These are phyloP conservation scores for Kingdonia uniflora DNA, from an alignment of 164 flowering plant species.

Conservation along the genomic window DNA sequence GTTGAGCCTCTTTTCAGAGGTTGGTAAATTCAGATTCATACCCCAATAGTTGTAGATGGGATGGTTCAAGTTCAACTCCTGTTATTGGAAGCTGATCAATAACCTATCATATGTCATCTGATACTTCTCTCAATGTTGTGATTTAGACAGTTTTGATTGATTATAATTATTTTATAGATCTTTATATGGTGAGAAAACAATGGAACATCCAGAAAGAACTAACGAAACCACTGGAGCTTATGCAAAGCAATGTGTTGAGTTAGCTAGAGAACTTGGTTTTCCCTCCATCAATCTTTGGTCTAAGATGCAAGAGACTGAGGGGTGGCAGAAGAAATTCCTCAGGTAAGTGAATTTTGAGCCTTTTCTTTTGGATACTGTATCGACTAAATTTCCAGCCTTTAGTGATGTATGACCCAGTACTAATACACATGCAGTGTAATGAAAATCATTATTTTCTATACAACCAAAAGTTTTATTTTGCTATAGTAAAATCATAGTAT, in stretches of 20 bases:
- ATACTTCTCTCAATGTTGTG: neutral
- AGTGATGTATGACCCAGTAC: too few species aligned
- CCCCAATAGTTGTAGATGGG: too few species aligned
- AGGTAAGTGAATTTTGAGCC: constrained; percentile 32
- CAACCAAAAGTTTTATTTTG: too few species aligned
- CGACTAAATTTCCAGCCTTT: too few species aligned
- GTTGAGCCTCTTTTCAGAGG: too few species aligned
- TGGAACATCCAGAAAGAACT: constrained; percentile 61
- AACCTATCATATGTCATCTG: neutral
- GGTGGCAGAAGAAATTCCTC: constrained; percentile 69
- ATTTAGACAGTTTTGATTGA: neutral
- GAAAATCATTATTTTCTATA: too few species aligned
- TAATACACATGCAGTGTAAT: too few species aligned
- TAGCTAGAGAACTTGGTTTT: constrained; percentile 54
- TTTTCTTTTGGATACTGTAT: too few species aligned
- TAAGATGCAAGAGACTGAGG: constrained; percentile 75
- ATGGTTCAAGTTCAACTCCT: too few species aligned
- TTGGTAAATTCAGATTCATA: too few species aligned
- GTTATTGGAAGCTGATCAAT: neutral
- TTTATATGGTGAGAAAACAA: constrained; percentile 55
- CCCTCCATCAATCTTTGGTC: constrained; percentile 65
- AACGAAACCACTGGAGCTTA: constrained; percentile 63
- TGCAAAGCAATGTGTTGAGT: constrained; percentile 57
- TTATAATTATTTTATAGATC: constrained; percentile 30
- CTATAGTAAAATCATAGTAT: too few species aligned